Evolutionary conservation across 2,329 filamentous ascomycete genomes (phyloP).

Genomic region (Zymoseptoria brevis): DNA sequence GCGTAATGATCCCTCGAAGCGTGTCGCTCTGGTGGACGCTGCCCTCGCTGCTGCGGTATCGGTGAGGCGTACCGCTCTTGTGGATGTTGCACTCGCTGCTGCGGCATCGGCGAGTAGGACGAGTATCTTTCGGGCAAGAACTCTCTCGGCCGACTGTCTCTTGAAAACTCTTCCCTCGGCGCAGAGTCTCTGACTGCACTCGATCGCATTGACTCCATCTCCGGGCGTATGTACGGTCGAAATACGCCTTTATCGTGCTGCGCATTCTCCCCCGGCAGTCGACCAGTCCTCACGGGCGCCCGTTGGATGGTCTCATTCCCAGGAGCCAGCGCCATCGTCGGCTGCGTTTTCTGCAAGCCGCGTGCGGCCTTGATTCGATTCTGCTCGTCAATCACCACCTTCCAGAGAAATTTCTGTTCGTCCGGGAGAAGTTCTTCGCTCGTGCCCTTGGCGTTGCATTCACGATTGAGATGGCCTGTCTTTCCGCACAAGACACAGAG

Average conservation of each 20-base stretch:
- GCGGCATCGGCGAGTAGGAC: neutral
- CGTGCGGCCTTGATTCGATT: slow-evolving; percentile 10
- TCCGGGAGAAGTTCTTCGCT: slow-evolving; percentile 2
- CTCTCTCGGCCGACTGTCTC: neutral
- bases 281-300: neutral
- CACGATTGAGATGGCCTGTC: slow-evolving; percentile 12
- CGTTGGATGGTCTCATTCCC: neutral
- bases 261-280: neutral
- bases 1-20: neutral
- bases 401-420: slow-evolving; percentile 11
- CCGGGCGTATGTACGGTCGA: neutral
- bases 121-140: neutral
- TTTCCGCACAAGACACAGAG: slow-evolving; percentile 14
- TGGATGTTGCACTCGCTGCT: neutral
- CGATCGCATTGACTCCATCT: neutral
- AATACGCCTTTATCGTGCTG: neutral
- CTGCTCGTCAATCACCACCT: slow-evolving; percentile 10
- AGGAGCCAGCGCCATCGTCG: slow-evolving; percentile 1
- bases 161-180: neutral
- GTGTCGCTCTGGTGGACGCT: neutral
- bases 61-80: neutral
- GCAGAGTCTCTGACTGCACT: neutral
- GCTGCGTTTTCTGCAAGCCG: neutral
- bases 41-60: neutral
- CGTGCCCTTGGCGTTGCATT: slow-evolving; percentile 4